phyloP scores from a whole-genome alignment of 768 basidiomycete genomes.

The Lentinula aciculospora region DNA sequence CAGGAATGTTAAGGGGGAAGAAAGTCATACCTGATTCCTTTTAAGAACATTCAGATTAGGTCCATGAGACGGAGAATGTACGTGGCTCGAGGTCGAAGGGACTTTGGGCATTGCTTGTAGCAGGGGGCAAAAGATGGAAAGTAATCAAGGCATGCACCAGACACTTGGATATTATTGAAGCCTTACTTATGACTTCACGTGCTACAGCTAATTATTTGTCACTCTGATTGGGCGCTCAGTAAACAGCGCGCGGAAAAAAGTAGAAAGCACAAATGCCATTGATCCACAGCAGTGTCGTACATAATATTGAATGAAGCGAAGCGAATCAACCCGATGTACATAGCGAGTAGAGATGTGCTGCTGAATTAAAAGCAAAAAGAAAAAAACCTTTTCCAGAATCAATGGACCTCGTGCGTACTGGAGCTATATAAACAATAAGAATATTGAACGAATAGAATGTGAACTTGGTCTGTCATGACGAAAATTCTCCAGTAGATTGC shows the following conservation, averaged over 20 bases:
- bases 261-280: too few species aligned
- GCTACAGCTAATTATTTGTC: neutral
- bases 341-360: neutral
- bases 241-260: too few species aligned
- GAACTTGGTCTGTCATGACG: slow-evolving; percentile 15
- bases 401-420: too few species aligned
- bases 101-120: slow-evolving; percentile 33
- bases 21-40: slow-evolving; percentile 40
- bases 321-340: neutral
- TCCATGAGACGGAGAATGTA: slow-evolving; percentile 21
- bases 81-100: slow-evolving; percentile 16
- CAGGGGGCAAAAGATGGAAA: neutral
- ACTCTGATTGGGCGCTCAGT: too few species aligned
- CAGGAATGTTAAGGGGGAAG: neutral
- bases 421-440: too few species aligned
- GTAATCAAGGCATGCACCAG: neutral
- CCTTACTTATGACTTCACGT: neutral
- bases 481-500: slow-evolving; percentile 21
- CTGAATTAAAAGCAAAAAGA: neutral
- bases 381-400: neutral
- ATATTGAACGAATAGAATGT: neutral
- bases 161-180: neutral
- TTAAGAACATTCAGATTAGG: slow-evolving; percentile 44
- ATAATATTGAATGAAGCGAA: neutral
- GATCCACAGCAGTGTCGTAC: neutral